Evolutionary conservation across 805 yeast genomes (phyloP).

Genomic region (Candida fluviatilis): DNA sequence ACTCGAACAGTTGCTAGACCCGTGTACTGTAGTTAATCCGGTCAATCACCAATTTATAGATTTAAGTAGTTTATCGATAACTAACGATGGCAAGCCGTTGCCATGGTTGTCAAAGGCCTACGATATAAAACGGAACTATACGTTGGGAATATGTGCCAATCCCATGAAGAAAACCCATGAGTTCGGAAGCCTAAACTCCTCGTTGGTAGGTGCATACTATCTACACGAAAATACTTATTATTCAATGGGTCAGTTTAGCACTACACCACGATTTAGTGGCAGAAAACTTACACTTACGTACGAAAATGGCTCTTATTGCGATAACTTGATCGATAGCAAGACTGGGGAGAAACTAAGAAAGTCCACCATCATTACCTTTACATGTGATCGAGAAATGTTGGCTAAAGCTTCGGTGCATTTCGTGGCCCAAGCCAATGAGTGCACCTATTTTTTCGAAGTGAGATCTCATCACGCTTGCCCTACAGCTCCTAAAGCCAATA

Average conservation of each 20-base stretch:
- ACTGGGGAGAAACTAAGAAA: slow-evolving; percentile 49
- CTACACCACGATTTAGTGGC: slow-evolving; percentile 66
- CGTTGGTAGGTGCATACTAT: slow-evolving; percentile 40
- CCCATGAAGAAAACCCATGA: slow-evolving; percentile 42
- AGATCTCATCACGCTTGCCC: slow-evolving; percentile 85
- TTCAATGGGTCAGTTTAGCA: slow-evolving; percentile 53
- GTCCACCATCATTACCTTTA: slow-evolving; percentile 65
- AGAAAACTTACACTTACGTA: slow-evolving; percentile 68
- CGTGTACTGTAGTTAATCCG: slow-evolving; percentile 38
- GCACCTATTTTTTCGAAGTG: slow-evolving; percentile 81
- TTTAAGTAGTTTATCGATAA: slow-evolving; percentile 45
- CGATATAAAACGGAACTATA: slow-evolving; percentile 69
- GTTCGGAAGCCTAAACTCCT: slow-evolving; percentile 37
- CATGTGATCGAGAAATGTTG: slow-evolving; percentile 74
- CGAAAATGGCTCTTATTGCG: slow-evolving; percentile 61
- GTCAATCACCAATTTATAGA: slow-evolving; percentile 46
- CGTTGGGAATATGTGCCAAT: slow-evolving; percentile 45
- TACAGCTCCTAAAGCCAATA: slow-evolving; percentile 61
- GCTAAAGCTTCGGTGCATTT: slow-evolving; percentile 62
- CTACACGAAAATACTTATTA: slow-evolving; percentile 30
- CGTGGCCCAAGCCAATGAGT: slow-evolving; percentile 69
- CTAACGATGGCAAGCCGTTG: slow-evolving; percentile 42
- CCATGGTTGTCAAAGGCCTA: slow-evolving; percentile 69
- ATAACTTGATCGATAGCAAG: slow-evolving; percentile 28
- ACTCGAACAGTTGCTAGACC: slow-evolving; percentile 15